Evolutionary conservation across 768 basidiomycete species (phyloP).

Genomic region (Clavaria fumosa): DNA sequence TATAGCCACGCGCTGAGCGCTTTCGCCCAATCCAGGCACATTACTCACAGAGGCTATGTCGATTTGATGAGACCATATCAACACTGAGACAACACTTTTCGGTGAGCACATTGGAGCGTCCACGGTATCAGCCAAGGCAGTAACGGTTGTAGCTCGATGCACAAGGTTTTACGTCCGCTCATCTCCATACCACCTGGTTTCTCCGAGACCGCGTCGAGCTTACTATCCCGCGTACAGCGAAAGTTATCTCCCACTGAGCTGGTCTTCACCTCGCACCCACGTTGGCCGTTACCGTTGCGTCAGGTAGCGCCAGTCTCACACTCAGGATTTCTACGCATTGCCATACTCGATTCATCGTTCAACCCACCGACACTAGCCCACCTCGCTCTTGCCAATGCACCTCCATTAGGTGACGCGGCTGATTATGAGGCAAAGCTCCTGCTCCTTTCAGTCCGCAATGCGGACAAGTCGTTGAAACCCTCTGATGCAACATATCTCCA

Average conservation of each 20-base stretch:
- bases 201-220: conserved; percentile 1
- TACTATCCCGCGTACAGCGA: conserved; percentile 27
- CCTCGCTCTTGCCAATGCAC: conserved; percentile 49
- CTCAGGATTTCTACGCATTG: conserved; percentile 29
- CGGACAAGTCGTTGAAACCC: conserved; percentile 59
- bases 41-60: no score
- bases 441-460: conserved; percentile 73
- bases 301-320: background rate
- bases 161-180: no score
- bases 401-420: conserved; percentile 5
- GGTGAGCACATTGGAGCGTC: no score
- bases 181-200: no score
- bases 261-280: conserved; percentile 39
- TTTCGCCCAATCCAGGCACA: no score
- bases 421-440: conserved; percentile 64
- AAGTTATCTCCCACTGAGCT: conserved; percentile 38
- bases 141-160: no score
- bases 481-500: conserved; percentile 65
- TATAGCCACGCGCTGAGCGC: no score
- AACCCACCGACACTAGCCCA: conserved; percentile 87
- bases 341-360: conserved; percentile 84
- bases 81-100: no score
- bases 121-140: no score
- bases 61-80: no score
- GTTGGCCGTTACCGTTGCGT: conserved; percentile 35